phyloP scores from a whole-genome alignment of 352 stramenopile genomes.

The Halophytophthora batemanensis region DNA sequence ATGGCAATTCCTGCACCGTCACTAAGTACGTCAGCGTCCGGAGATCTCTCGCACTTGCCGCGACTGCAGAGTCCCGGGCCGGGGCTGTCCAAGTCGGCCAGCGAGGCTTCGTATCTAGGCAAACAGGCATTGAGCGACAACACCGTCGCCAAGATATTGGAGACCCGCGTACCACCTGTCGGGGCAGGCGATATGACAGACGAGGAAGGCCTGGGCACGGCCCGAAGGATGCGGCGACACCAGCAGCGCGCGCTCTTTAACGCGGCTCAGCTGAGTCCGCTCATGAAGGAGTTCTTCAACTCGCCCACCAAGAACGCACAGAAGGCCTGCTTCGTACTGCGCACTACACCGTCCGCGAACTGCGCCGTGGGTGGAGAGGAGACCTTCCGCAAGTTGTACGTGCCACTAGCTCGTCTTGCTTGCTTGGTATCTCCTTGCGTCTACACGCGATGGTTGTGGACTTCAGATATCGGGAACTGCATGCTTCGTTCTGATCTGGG shows the following conservation, averaged over 20 bases:
- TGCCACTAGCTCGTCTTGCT: neutral
- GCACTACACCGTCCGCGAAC: constrained; percentile 64
- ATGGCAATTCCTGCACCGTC: constrained; percentile 3
- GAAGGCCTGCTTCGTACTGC: constrained; percentile 68
- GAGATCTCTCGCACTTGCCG: constrained; percentile 20
- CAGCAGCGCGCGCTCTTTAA: constrained; percentile 78
- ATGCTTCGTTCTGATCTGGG: neutral
- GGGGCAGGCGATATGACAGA: constrained; percentile 10
- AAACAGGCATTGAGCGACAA: constrained; percentile 53
- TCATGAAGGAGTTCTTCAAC: constrained; percentile 77
- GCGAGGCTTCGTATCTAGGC: constrained; percentile 48
- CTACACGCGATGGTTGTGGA: too few species aligned
- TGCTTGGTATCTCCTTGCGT: neutral
- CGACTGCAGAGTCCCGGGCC: constrained; percentile 28
- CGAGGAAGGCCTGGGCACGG: constrained; percentile 8
- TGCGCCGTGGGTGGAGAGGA: constrained; percentile 78
- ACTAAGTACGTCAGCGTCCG: constrained; percentile 9
- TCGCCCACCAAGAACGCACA: constrained; percentile 56
- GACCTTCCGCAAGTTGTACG: constrained; percentile 76
- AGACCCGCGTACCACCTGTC: constrained; percentile 4
- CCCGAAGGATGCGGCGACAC: constrained; percentile 37
- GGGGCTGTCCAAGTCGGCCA: constrained; percentile 35
- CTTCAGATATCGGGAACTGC: too few species aligned
- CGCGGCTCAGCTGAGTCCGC: constrained; percentile 68
- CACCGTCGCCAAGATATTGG: constrained; percentile 56